Conservation (phyloP, 306 rosid genomes). For the Quercus bicolor region DNA sequence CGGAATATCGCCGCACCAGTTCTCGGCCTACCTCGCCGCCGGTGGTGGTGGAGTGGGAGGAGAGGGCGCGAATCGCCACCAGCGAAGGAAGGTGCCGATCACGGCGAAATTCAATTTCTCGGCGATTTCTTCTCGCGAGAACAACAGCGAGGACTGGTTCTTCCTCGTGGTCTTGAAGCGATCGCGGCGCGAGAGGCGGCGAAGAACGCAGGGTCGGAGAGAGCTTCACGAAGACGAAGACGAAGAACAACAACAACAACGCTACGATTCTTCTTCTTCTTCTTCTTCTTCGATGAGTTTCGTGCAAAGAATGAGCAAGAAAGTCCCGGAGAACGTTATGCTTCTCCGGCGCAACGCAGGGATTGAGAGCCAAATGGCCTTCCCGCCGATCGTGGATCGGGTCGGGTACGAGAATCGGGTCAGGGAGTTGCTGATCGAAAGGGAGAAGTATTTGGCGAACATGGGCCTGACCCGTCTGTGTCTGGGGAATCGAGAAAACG, state of each 20-base stretch:
- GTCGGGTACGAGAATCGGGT: conserved; percentile 34
- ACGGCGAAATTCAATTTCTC: conserved; percentile 50
- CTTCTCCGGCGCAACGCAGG: conserved; percentile 38
- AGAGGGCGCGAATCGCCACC: no score
- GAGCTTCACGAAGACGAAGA: not conserved
- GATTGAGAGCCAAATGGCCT: not conserved
- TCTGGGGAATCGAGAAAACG: not conserved
- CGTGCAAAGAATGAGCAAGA: conserved; percentile 6
- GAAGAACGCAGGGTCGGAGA: not conserved
- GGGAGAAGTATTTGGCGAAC: conserved; percentile 31
- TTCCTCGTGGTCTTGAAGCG: conserved; percentile 56
- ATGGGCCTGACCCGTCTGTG: conserved; percentile 19
- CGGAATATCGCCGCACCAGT: conserved; percentile 53
- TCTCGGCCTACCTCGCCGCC: conserved; percentile 41
- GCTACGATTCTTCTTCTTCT: not conserved
- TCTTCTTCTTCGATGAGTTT: not conserved
- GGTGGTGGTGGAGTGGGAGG: conserved; percentile 4
- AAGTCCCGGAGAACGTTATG: conserved; percentile 39
- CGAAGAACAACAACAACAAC: no score
- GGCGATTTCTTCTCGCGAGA: conserved; percentile 22
- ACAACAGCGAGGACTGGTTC: conserved; percentile 22
- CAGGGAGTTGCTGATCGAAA: conserved; percentile 35
- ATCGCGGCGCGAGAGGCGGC: conserved; percentile 40
- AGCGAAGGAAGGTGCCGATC: conserved; percentile 40
- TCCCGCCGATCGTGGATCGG: conserved; percentile 18